Evolutionary conservation across 2,329 filamentous ascomycete species (phyloP), one percentile per base, ranked within the genome.

Genomic region (Pseudopyrenochaeta lycopersici): DNA sequence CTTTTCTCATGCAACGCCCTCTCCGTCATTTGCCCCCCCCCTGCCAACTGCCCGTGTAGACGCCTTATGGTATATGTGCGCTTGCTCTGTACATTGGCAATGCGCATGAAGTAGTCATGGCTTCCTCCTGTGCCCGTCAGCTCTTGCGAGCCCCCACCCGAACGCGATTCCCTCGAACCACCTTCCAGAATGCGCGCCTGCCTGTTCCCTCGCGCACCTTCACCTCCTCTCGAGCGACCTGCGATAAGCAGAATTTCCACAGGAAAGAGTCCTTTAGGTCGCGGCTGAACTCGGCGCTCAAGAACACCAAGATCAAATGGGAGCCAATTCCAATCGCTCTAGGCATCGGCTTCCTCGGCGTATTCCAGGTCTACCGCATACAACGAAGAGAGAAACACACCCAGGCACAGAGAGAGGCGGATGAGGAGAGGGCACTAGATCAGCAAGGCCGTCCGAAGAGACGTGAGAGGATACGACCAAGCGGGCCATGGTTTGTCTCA

Each of bases 291-390:
- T 81, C 81, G 46, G 86, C 88, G 32, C 81, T 88, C 62, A 78
- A 81, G 33, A 81, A 83, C 33, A 90, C 88, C 30, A 88, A 85
- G 75, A 83, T 95, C 57, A 86, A 90, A 80, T 97, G 93, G 93
- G 91, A 92, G 76, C 91, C 90, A 41, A 96, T 97, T 64, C 93
- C 93, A 18, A 85, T 97, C 49, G 91, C 89, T 21, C 82, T 97
- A 18, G 93, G 93, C 55, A 88, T 97, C 67, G 91, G 86, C 52
- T 92, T 96, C 68, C 82, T 97, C 7, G 93, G 92, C 20, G 81
- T 90, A 46, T 83, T 93, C 45, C 92, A 97, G 67, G 88, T 96
- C 73, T 95, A 94, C 76, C 91, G 91, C 72, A 85, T 91, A 49
- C 86, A 82, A 54, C 73, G 80, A 36, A 74, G 83, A 23, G 81